A percentile compares a stretch with the other conserved stretches of the same genome.
Conservation (phyloP, 1,284 basidiomycete species). For the Boletellus deceptivus region DNA sequence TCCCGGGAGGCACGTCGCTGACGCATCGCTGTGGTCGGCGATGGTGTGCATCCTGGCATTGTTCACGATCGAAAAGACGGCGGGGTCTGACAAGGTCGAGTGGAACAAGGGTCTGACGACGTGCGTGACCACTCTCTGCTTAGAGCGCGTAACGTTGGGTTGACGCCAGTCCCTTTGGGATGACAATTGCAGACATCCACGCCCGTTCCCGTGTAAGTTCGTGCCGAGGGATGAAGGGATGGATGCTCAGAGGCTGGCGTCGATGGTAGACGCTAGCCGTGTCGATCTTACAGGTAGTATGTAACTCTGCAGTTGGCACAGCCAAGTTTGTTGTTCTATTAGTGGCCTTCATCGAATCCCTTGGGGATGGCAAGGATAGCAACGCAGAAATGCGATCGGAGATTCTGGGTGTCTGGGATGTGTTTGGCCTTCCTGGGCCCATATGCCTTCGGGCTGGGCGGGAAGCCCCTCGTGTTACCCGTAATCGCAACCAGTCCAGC, state of each 20-base stretch:
- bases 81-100: conserved; percentile 8
- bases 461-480: no score
- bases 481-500: no score
- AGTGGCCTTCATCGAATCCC: no score
- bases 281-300: no score
- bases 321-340: no score
- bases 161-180: background rate
- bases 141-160: no score
- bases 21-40: conserved; percentile 26
- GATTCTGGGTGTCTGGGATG: no score
- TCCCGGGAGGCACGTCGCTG: conserved; percentile 22
- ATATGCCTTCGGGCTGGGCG: no score
- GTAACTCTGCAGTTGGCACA: no score
- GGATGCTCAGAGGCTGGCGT: conserved; percentile 12
- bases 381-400: no score
- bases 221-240: conserved; percentile 11
- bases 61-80: conserved; percentile 14
- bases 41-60: conserved; percentile 16
- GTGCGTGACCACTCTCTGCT: conserved; percentile 1
- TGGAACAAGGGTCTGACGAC: conserved; percentile 13
- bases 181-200: conserved; percentile 5
- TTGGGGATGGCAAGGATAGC: no score
- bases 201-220: conserved; percentile 18
- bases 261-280: conserved; percentile 6
- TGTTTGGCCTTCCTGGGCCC: no score